These are phyloP conservation scores for Neocallimastix lanati DNA, from an alignment of 192 early-diverging fungal species.

Conservation along the genomic window DNA sequence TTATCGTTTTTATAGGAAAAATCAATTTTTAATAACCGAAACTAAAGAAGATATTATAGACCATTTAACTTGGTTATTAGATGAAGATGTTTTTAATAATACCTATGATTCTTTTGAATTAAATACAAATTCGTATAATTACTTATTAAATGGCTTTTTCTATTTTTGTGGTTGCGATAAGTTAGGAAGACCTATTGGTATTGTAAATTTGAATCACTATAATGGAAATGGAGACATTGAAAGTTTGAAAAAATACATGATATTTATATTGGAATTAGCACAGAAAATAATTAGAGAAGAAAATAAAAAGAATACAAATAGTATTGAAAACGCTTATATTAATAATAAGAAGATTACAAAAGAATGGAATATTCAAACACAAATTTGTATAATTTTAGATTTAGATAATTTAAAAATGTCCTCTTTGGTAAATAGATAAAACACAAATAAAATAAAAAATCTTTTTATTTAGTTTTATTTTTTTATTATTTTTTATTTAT, in stretches of 20 bases:
- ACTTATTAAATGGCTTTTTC: background rate
- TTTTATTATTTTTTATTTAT: too few relatives aligned
- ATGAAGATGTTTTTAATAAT: background rate
- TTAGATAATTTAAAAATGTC: background rate
- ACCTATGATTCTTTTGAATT: background rate
- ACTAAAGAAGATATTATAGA: background rate
- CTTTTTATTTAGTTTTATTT: too few relatives aligned
- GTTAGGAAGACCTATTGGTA: background rate
- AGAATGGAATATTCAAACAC: background rate
- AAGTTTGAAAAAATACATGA: background rate
- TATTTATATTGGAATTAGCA: background rate
- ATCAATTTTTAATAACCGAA: background rate
- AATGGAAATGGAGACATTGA: background rate
- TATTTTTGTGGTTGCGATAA: background rate
- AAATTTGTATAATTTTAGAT: background rate
- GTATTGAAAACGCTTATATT: background rate
- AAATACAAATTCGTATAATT: background rate
- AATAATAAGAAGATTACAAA: background rate
- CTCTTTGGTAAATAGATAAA: background rate
- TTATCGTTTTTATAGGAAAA: background rate
- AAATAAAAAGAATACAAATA: background rate
- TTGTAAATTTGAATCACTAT: background rate
- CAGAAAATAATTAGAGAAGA: background rate
- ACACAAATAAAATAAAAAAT: too few relatives aligned
- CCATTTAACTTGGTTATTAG: background rate